Percentiles rank a stretch among this genome's conserved stretches.
phyloP scores from a whole-genome alignment of 345 rosid species.

The Fremontodendron californicum region DNA sequence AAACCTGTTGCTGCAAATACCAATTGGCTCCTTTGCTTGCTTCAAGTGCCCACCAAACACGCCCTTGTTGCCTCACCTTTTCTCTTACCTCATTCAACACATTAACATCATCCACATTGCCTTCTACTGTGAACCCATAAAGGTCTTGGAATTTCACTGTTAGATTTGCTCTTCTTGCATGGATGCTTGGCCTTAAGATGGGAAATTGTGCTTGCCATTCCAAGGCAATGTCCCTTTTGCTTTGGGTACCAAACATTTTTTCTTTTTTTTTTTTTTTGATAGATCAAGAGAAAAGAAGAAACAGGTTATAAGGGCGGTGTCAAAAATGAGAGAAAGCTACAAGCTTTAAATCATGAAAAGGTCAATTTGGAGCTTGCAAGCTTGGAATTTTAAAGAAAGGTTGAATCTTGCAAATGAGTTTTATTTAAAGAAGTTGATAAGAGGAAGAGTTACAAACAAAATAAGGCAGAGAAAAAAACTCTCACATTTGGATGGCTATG shows the following conservation, averaged over 20 bases:
- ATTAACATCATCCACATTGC: conserved; percentile 3
- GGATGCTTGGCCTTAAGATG: conserved; percentile 35
- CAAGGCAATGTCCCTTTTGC: conserved; percentile 59
- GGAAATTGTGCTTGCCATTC: conserved; percentile 77
- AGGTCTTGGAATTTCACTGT: neutral
- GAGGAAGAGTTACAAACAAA: conserved; percentile 2
- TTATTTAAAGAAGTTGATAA: conserved; percentile 5
- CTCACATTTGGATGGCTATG: conserved; percentile 4
- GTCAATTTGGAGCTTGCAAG: conserved; percentile 35
- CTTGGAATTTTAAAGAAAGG: conserved; percentile 8
- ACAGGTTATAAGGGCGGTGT: conserved; percentile 15
- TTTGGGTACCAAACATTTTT: conserved; percentile 61
- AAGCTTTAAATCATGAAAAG: conserved; percentile 38
- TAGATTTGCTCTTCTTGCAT: neutral
- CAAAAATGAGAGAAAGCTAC: conserved; percentile 36
- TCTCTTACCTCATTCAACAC: conserved; percentile 2
- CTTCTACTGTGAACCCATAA: neutral
- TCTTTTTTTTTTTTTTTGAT: neutral
- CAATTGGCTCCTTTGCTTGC: conserved; percentile 99
- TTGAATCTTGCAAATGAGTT: conserved; percentile 10
- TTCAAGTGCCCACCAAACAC: conserved; percentile 98
- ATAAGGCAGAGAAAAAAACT: neutral
- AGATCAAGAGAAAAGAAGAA: neutral
- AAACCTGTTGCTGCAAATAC: conserved; percentile 81
- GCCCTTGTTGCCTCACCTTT: conserved; percentile 31